Evolutionary conservation across 2,329 filamentous ascomycete species (phyloP).

Genomic region (Calonectria hawksworthii): DNA sequence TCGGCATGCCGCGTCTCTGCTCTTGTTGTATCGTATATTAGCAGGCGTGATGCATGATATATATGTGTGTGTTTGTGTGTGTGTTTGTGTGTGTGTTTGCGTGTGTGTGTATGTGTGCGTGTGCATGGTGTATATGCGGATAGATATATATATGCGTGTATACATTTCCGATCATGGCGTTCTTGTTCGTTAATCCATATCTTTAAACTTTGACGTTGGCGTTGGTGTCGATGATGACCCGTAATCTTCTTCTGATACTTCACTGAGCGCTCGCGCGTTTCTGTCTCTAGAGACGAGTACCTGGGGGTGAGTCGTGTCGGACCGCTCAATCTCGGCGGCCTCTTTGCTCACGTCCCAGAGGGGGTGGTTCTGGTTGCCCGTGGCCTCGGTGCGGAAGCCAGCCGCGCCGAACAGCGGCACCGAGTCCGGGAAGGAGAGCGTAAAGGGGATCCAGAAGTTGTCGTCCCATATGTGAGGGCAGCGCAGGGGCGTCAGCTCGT

Average conservation of each 20-base stretch:
- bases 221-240: not conserved
- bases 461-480: slow-evolving; percentile 41
- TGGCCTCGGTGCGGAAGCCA: slow-evolving; percentile 39
- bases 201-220: not conserved
- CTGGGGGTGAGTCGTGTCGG: not conserved
- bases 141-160: not conserved
- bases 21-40: not conserved
- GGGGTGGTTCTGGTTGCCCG: not conserved
- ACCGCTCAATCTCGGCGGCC: not conserved
- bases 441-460: slow-evolving; percentile 51
- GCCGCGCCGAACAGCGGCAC: slow-evolving; percentile 47
- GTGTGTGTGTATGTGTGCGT: not conserved
- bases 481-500: slow-evolving; percentile 35
- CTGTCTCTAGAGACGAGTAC: not conserved
- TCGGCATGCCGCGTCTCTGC: slow-evolving; percentile 13
- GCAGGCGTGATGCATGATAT: not conserved
- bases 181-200: not conserved
- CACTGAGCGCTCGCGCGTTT: slow-evolving; percentile 1
- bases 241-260: slow-evolving; percentile 5
- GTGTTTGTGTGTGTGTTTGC: not conserved
- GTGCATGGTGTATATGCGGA: not conserved
- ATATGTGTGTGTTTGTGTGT: not conserved
- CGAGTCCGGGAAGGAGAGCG: slow-evolving; percentile 45
- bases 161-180: not conserved
- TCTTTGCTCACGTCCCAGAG: not conserved